Conservation (phyloP, 2,329 filamentous ascomycete species). For the Neonectria ditissima region DNA sequence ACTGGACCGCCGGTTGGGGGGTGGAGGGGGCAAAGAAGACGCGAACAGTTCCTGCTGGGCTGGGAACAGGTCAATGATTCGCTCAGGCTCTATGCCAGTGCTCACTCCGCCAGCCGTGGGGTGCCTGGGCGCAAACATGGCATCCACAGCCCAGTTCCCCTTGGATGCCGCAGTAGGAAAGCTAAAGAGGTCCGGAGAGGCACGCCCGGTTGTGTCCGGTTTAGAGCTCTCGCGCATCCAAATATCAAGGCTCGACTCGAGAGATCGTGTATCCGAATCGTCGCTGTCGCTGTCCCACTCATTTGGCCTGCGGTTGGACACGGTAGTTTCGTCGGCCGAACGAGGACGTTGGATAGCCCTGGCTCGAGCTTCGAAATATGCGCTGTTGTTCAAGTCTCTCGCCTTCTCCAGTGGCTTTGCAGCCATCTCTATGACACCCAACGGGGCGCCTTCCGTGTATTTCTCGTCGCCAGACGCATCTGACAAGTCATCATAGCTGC, state of each 20-base stretch:
- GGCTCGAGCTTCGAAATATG: constrained; percentile 34
- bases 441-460: constrained; percentile 29
- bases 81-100: constrained; percentile 50
- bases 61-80: constrained; percentile 60
- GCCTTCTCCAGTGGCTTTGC: constrained; percentile 37
- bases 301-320: constrained; percentile 54
- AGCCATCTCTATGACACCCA: constrained; percentile 30
- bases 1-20: constrained; percentile 66
- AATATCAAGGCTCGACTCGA: constrained; percentile 65
- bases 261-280: constrained; percentile 56
- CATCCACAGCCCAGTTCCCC: constrained; percentile 60
- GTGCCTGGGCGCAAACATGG: constrained; percentile 57
- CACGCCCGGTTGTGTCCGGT: constrained; percentile 47
- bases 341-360: constrained; percentile 55
- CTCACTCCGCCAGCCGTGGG: constrained; percentile 38
- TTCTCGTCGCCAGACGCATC: constrained; percentile 44
- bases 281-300: constrained; percentile 60
- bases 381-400: constrained; percentile 37
- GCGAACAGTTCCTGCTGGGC: constrained; percentile 55
- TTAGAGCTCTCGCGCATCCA: constrained; percentile 68
- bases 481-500: constrained; percentile 48
- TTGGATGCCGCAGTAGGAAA: constrained; percentile 58
- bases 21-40: constrained; percentile 56
- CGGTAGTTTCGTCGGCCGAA: constrained; percentile 60
- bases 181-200: constrained; percentile 66